These are phyloP conservation scores for Fusarium euwallaceae DNA, from an alignment of 2,329 filamentous ascomycete species.

Conservation along the genomic window DNA sequence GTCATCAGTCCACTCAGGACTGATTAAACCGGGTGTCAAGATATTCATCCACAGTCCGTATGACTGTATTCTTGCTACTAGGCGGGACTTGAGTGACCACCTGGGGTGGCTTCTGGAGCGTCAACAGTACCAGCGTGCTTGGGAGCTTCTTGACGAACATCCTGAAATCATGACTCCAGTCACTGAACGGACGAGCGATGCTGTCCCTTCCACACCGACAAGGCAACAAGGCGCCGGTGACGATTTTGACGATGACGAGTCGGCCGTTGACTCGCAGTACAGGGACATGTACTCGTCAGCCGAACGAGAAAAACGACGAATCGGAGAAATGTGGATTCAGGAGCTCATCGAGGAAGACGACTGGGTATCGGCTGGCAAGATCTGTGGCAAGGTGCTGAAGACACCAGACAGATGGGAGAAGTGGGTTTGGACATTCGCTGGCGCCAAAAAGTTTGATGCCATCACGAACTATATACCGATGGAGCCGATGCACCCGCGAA, in stretches of 20 bases:
- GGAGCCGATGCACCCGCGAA: conserved; percentile 79
- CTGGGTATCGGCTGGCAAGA: conserved; percentile 82
- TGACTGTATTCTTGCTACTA: conserved; percentile 93
- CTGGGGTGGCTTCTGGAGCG: conserved; percentile 87
- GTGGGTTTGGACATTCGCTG: conserved; percentile 94
- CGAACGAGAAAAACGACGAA: conserved; percentile 88
- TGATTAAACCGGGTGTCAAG: conserved; percentile 71
- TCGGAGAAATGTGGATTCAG: conserved; percentile 94
- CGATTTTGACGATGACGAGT: conserved; percentile 81
- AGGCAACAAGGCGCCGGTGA: conserved; percentile 59
- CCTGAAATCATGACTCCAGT: conserved; percentile 74
- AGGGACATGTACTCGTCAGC: conserved; percentile 72
- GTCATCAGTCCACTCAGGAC: conserved; percentile 63
- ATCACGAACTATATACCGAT: conserved; percentile 88
- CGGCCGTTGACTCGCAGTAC: conserved; percentile 68
- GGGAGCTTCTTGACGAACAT: conserved; percentile 89
- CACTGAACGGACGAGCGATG: conserved; percentile 56
- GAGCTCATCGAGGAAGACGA: conserved; percentile 81
- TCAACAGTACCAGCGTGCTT: conserved; percentile 85
- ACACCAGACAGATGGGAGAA: conserved; percentile 90
- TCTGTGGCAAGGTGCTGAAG: conserved; percentile 86
- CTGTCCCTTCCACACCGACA: conserved; percentile 57
- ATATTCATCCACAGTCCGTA: conserved; percentile 97
- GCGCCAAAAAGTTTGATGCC: conserved; percentile 87
- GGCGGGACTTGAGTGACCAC: conserved; percentile 87